Base-by-base conservation (phyloP, 2,329 filamentous ascomycete genomes). In the Paecilomyces sp. region DNA sequence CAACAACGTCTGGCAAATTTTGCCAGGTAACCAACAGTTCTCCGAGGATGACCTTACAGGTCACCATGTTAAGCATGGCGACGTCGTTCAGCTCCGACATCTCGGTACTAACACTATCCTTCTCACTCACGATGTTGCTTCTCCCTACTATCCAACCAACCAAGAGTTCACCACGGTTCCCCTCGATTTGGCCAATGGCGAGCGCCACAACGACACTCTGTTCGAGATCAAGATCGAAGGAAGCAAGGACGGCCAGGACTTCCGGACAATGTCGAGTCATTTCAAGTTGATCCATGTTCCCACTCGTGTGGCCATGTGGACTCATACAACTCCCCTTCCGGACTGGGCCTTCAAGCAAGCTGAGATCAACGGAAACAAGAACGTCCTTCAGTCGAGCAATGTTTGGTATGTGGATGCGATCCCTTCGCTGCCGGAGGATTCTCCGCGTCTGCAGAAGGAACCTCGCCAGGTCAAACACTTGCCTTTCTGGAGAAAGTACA, bases 291-390 rank as follows among this genome's bases (percentile, higher is more conserved):
- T 99, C 67, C 94, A 99, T 76, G 86, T 90, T 70, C 92, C 93
- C 7, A 95, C 91, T 75, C 96, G 95, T 75, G 94, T 99, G 56
- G 93, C 94, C 65, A 96, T 99, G 93, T 99, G 94, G 94, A 99
- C 94, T 30, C 93, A 97, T 76, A 89, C 89, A 36, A 94, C 87
- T 61, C 91, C 94, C 56, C 85, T 99, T n/a, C 94, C 94, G 3
- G 94, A 99, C 3, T 99, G 94, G 94, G 94, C 84, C 28, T 93
- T 90, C 80, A 94, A 95, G 76, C 94, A 99, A 76, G 93, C 96
- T 70, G 94, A 99, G 75, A 97, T 99, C 81, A 99, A 99, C 76
- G 94, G 94, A 61, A 99, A 99, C 83, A 99, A 99, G 85, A 95
- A 96, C 73, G 80, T 95, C 58, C 82, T 87, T 30, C 90, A 93